A percentile compares a stretch with the other conserved stretches of the same genome.
Conservation (phyloP, 495 filamentous ascomycete genomes). For the Annulohypoxylon nitens region DNA sequence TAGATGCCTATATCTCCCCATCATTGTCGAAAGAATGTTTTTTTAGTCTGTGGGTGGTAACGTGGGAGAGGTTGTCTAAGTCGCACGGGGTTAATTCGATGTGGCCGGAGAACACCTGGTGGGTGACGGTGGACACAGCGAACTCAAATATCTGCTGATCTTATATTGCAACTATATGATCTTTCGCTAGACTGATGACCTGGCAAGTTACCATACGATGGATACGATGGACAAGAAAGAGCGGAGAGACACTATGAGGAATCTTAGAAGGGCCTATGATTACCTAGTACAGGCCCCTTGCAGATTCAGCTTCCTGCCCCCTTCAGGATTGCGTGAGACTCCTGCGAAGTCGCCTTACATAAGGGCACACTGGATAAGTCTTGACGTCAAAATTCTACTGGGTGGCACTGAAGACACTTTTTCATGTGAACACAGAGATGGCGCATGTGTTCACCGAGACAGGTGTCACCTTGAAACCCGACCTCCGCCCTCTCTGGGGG, state of each 20-base stretch:
- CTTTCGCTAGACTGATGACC: background rate
- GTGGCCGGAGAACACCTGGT: background rate
- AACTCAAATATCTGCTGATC: background rate
- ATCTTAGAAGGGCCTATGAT: constrained; percentile 14
- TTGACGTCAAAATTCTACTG: constrained; percentile 16
- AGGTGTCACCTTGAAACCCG: constrained; percentile 45
- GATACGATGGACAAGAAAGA: constrained; percentile 21
- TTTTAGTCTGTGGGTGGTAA: background rate
- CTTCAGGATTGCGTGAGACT: constrained; percentile 16
- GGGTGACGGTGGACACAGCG: background rate
- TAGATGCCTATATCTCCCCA: background rate
- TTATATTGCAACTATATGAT: background rate
- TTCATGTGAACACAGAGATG: constrained; percentile 2
- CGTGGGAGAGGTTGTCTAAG: background rate
- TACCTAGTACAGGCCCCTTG: constrained; percentile 5
- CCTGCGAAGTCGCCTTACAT: background rate
- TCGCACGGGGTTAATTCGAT: background rate
- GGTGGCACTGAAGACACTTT: background rate
- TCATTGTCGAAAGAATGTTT: background rate
- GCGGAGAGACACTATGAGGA: constrained; percentile 29
- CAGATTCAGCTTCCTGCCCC: background rate
- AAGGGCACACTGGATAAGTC: constrained; percentile 1
- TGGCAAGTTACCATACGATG: background rate
- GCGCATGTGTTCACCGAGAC: constrained; percentile 37
- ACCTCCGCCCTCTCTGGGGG: background rate